Percentiles rank a stretch among this genome's conserved stretches.
phyloP scores from a whole-genome alignment of 2,329 filamentous ascomycete genomes.

The Nectriaceae sp. region DNA sequence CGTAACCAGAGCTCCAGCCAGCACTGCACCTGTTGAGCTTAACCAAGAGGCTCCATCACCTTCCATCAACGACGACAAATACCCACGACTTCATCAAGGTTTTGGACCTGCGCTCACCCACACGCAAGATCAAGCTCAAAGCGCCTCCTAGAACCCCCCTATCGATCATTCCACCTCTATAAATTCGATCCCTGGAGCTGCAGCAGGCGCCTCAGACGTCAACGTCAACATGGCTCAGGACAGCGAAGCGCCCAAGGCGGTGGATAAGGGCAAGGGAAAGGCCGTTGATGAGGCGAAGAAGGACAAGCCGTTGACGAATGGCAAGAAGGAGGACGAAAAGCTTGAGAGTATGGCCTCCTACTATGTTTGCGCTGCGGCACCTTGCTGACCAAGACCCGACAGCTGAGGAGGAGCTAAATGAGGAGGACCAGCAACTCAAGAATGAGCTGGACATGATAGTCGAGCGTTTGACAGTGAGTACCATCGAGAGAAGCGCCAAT shows the following conservation, averaged over 20 bases:
- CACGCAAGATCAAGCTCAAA: slow-evolving; percentile 11
- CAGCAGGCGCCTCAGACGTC: slow-evolving; percentile 29
- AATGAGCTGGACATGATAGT: slow-evolving; percentile 97
- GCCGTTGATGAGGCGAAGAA: slow-evolving; percentile 71
- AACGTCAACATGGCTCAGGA: slow-evolving; percentile 82
- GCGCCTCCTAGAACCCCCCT: slow-evolving; percentile 6
- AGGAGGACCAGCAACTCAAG: slow-evolving; percentile 98
- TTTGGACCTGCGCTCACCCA: slow-evolving; percentile 15
- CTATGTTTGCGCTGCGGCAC: slow-evolving; percentile 10
- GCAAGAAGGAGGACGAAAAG: slow-evolving; percentile 76
- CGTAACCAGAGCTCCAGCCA: slow-evolving; percentile 47
- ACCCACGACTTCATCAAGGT: slow-evolving; percentile 22
- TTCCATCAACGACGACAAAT: slow-evolving; percentile 36
- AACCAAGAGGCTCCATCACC: slow-evolving; percentile 39
- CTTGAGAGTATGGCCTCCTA: slow-evolving; percentile 44
- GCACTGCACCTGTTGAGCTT: slow-evolving; percentile 36
- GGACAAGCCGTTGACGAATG: slow-evolving; percentile 69
- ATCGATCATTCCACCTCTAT: too few species aligned
- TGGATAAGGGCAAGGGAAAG: slow-evolving; percentile 97
- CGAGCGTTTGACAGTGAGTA: slow-evolving; percentile 80
- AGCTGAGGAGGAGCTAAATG: slow-evolving; percentile 82
- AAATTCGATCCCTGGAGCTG: slow-evolving; percentile 27
- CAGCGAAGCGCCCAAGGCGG: slow-evolving; percentile 79
- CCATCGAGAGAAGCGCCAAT: not conserved
- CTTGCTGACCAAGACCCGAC: slow-evolving; percentile 30